Evolutionary conservation across 331 rosid genomes (phyloP), one percentile per base, ranked within the genome.

Genomic region (Pyracantha coccinea): DNA sequence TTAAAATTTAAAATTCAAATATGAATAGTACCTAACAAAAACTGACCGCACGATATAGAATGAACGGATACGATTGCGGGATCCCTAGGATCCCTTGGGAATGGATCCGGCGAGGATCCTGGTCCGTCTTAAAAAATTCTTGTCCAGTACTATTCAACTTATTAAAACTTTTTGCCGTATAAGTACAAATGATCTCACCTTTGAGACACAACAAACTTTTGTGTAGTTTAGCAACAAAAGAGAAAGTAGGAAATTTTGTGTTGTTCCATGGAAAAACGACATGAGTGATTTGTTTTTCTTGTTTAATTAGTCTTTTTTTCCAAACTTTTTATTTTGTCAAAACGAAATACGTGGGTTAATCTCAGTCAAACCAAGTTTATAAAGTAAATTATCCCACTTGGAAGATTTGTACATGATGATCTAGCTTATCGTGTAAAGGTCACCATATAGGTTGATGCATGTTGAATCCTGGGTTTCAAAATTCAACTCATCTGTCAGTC

Each of bases 331-430:
- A 2, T 38, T 47, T 47, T 50, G 55, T 16, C 1, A 50, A 55
- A 62, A 79, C 20, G 65, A 64, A 73, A 25, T 69, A 62, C 23
- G 45, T 53, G 44, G 65, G 52, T 28, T 33, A 57, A 33, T 19
- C 67, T 55, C 70, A 35, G 58, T 47, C 64, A 82, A 89, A 84
- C 65, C 82, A 77, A 44, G 85, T 79, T 76, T 64, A 62, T 57
- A 28, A 79, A 80, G 84, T 74, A 80, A 50, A 50, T 50, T 16
- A 50, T 50, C 27, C 62, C 27, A 45, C 50, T 41, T 45, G 50
- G 58, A 45, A 59, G 35, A 57, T 73, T 44, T 19, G 57, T 29
- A 29, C 73, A 45, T 38, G 45, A 38, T 38, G 74, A 80, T 74
- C 31, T 23, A 17, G 55, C 20, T 16, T 50, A 50, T 16, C 13